Conservation (phyloP, 2,329 filamentous ascomycete species). For the Verruconis gallopava region DNA sequence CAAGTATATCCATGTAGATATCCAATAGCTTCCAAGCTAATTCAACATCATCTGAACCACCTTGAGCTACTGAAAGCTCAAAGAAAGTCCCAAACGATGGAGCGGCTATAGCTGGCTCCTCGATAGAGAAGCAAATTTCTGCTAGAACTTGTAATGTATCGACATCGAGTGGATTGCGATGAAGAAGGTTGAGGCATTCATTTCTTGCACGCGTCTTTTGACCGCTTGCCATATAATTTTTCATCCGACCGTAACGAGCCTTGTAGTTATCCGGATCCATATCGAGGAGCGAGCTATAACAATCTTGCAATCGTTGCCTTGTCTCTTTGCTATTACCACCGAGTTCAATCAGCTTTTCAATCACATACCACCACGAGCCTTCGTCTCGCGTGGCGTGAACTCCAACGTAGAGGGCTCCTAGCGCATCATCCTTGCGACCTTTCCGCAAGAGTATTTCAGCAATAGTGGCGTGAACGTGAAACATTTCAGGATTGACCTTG, state of each 20-base stretch:
- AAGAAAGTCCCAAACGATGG: constrained; percentile 41
- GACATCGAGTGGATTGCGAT: constrained; percentile 39
- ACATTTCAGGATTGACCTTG: constrained; percentile 48
- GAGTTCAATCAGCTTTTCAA: constrained; percentile 34
- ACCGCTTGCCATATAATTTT: constrained; percentile 39
- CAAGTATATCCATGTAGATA: constrained; percentile 72
- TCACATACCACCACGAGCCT: constrained; percentile 44
- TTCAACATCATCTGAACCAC: constrained; percentile 31
- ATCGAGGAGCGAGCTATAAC: constrained; percentile 40
- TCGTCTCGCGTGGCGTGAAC: constrained; percentile 44
- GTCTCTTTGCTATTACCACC: constrained; percentile 33
- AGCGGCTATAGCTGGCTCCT: constrained; percentile 35
- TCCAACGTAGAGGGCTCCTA: constrained; percentile 44
- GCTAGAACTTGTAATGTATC: constrained; percentile 43
- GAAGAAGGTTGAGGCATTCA: constrained; percentile 43
- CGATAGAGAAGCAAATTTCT: constrained; percentile 40
- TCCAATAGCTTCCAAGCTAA: constrained; percentile 71
- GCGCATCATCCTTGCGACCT: constrained; percentile 43
- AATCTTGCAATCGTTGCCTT: constrained; percentile 34
- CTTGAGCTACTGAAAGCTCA: constrained; percentile 29
- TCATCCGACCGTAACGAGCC: constrained; percentile 41
- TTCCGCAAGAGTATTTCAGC: constrained; percentile 45
- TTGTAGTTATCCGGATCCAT: constrained; percentile 40
- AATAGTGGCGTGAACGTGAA: constrained; percentile 45
- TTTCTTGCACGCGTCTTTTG: constrained; percentile 33